Evolutionary conservation across 371 early-diverging fungal genomes (phyloP).

Genomic region (Circinella minor): DNA sequence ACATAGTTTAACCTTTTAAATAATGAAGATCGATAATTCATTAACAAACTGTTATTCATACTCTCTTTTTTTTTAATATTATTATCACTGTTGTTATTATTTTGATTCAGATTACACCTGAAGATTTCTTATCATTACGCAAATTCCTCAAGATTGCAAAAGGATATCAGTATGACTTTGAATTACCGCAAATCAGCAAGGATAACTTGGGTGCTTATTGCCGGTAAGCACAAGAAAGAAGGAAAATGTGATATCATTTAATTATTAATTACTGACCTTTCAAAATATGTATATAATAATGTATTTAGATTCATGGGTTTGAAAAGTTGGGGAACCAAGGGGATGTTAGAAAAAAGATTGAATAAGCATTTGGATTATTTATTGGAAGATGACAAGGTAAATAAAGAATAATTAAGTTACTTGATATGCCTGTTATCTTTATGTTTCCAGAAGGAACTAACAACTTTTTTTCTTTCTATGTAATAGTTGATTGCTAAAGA

Average conservation of each 20-base stretch:
- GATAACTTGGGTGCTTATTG: conserved; percentile 58
- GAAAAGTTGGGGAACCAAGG: conserved; percentile 54
- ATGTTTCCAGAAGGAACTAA: too few species aligned
- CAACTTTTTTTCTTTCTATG: background rate
- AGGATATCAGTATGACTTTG: conserved; percentile 56
- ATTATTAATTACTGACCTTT: background rate
- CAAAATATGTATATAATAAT: too few species aligned
- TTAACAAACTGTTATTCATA: too few species aligned
- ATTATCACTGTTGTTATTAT: background rate
- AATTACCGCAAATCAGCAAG: conserved; percentile 53
- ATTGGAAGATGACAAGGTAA: conserved; percentile 59
- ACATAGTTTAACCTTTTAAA: background rate
- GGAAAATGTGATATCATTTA: background rate
- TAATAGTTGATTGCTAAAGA: conserved; percentile 51
- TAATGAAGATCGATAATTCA: background rate
- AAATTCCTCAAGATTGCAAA: conserved; percentile 52
- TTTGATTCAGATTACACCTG: conserved; percentile 46
- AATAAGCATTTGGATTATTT: conserved; percentile 57
- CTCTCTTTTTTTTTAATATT: too few species aligned
- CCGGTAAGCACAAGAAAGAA: conserved; percentile 33
- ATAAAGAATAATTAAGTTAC: too few species aligned
- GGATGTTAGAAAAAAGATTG: conserved; percentile 58
- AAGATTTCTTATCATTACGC: conserved; percentile 50
- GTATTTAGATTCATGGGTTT: conserved; percentile 62
- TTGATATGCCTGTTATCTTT: background rate